Evolutionary conservation across 2,329 filamentous ascomycete genomes (phyloP), one percentile per base, ranked within the genome.

Genomic region (Cercospora brassicicola): DNA sequence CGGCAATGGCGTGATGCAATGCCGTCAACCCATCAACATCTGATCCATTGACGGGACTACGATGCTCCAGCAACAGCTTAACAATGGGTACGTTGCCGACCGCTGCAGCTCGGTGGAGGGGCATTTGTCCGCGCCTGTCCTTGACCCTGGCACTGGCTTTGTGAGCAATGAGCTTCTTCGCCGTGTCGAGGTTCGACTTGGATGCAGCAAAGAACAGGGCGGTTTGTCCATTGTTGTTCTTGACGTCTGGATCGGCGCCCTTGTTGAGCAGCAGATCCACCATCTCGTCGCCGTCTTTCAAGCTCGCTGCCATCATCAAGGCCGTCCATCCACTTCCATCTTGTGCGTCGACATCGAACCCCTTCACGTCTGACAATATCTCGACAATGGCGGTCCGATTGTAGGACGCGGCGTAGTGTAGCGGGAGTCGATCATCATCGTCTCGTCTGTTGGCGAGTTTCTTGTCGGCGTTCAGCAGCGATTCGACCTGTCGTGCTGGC

Each of bases 351-450:
- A 92, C 87, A 77, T 98, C 93, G 76, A 97, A 97, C 67, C 85
- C 84, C 74, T 89, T 89, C 69, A 85, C 84, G 65, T 91, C 85
- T 2, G 91, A 85, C 3, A 98, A 84, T 20, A 94, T 78, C 60
- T 90, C 84, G 18, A 92, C 89, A 67, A 97, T 93, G 26, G 89
- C 86, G 6, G 90, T 81, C 73, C 89, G 90, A 78, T 95, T 96
- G 79, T 91, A 91, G 23, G 94, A 95, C 1, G 89, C 88, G 0
- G 95, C 94, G 95, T 95, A 99, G 84, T 99, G 95, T 66, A 98
- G 89, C 2, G 95, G 90, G 42, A 97, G 87, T 55, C 95, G 91
- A 15, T 93, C 92, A 79, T 99, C 95, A 59, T 92, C 90, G 76
- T 99, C 95, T 76, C 83, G 84, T 75, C 89, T 88, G 67, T 82